A percentile compares a stretch with the other conserved stretches of the same genome.
phyloP scores from a whole-genome alignment of 805 yeast genomes.

The Grigorovia yakushimaensis region DNA sequence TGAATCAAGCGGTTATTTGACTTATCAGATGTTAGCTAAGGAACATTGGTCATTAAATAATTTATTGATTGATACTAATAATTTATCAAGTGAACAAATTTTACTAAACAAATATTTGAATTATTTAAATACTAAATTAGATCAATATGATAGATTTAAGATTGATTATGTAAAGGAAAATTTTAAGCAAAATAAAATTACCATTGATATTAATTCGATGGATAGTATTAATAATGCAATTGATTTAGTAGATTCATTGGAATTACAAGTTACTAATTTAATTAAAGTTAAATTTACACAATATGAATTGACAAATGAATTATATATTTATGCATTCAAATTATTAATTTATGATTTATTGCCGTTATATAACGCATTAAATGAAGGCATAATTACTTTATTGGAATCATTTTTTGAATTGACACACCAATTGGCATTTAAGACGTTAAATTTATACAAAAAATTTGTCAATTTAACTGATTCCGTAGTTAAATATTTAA shows the following conservation, averaged over 20 bases:
- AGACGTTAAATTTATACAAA: slow-evolving; percentile 77
- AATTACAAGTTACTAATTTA: slow-evolving; percentile 67
- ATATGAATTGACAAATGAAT: slow-evolving; percentile 74
- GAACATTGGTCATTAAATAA: not conserved
- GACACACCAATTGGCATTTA: slow-evolving; percentile 74
- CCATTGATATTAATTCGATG: slow-evolving; percentile 36
- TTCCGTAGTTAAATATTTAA: slow-evolving; percentile 76
- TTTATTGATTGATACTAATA: not conserved
- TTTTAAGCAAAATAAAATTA: slow-evolving; percentile 37
- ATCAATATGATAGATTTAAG: slow-evolving; percentile 53
- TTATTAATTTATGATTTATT: slow-evolving; percentile 84
- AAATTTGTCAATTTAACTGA: slow-evolving; percentile 78
- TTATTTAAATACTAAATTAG: slow-evolving; percentile 59
- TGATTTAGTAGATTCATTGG: slow-evolving; percentile 73
- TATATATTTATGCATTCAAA: slow-evolving; percentile 74
- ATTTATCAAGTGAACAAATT: not conserved
- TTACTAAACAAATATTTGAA: slow-evolving; percentile 55
- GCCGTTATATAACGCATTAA: slow-evolving; percentile 76
- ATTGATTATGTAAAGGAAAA: slow-evolving; percentile 76
- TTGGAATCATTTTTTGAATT: slow-evolving; percentile 93
- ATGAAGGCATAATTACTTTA: slow-evolving; percentile 91
- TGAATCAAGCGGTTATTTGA: not conserved
- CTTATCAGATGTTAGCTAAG: not conserved
- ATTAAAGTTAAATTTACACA: slow-evolving; percentile 68
- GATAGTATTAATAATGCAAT: slow-evolving; percentile 64